A percentile compares a stretch with the other conserved stretches of the same genome.
These are phyloP conservation scores for Curvularia verruculosa DNA, from an alignment of 2,329 filamentous ascomycete genomes.

Conservation along the genomic window DNA sequence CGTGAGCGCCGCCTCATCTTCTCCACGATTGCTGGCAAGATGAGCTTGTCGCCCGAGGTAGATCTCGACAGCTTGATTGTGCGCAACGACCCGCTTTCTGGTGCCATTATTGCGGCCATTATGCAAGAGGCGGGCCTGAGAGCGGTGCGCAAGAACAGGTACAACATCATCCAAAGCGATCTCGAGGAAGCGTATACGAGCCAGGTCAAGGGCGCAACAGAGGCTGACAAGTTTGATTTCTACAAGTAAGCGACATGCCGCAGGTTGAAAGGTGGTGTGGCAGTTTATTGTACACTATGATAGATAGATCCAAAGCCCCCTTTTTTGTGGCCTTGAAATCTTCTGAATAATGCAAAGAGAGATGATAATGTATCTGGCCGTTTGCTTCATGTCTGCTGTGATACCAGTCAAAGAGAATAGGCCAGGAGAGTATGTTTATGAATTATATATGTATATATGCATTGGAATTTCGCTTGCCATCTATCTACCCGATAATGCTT, in stretches of 20 bases:
- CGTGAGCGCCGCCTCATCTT: slow-evolving; percentile 97
- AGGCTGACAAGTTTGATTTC: slow-evolving; percentile 79
- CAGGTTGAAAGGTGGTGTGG: slow-evolving; percentile 1
- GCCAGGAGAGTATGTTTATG: background rate
- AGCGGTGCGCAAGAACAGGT: slow-evolving; percentile 95
- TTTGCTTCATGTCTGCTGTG: background rate
- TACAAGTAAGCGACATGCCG: slow-evolving; percentile 44
- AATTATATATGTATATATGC: slow-evolving; percentile 15
- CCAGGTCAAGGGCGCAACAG: slow-evolving; percentile 85
- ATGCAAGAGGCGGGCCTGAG: slow-evolving; percentile 98
- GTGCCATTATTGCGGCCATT: slow-evolving; percentile 95
- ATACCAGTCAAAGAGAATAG: background rate
- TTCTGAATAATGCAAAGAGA: slow-evolving; percentile 6
- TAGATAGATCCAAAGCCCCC: slow-evolving; percentile 23
- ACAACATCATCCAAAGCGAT: slow-evolving; percentile 98
- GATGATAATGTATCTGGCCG: background rate
- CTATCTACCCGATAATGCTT: slow-evolving; percentile 10
- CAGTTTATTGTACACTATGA: slow-evolving; percentile 30
- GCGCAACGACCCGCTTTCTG: slow-evolving; percentile 91
- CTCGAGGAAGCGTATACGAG: slow-evolving; percentile 96
- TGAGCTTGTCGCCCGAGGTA: slow-evolving; percentile 95
- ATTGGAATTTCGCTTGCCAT: slow-evolving; percentile 12
- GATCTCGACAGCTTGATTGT: slow-evolving; percentile 96
- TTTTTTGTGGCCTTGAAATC: slow-evolving; percentile 1
- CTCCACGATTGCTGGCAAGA: slow-evolving; percentile 93